Base-by-base conservation (phyloP, 1,284 basidiomycete genomes). In the Cutaneotrichosporon dermatis region DNA sequence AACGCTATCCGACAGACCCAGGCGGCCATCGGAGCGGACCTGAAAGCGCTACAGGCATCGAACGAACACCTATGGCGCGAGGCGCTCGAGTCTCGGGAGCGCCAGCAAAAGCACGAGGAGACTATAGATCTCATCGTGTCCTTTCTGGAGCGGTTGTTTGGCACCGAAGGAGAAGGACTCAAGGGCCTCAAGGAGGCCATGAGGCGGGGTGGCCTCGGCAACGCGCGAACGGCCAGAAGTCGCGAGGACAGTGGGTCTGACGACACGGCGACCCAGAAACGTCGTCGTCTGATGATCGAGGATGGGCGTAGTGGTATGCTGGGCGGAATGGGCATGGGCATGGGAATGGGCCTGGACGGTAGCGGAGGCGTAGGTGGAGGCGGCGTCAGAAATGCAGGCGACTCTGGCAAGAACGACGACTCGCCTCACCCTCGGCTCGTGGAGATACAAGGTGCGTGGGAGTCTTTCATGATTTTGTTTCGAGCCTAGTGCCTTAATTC, bases 81-180 rank as follows among this genome's bases (percentile, higher is more conserved):
- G 71, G 88, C 92, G 0, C 80, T 93, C 66, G 83, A 87, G 42
- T 86, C 90, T 4, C 80, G 90, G 8, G 85, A 88, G 66, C 84
- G 88, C 59, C 87, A 93, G 70, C 87, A 91, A 70, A 91, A 90
- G 70, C 92, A 96, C 67, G 89, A 96, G 70, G 94, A 98, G 75
- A 97, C 92, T n/a, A 93, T 98, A 72, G 93, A 96, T 73, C 83
- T 91, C 59, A 97, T 99, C 64, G 83, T 99, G 63, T 88, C 92
- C 61, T 98, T 99, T 79, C 80, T 99, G 53, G 93, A 92, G 15
- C 87, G 92, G 35, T 88, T 97, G 2, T 98, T 98, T 79, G 92
- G 92, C 5, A 76, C 72, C 16, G 76, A 78, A 54, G 75, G 75
- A 49, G 72, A 77, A 58, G 71, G 72, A 0, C 54, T 77, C 51